These are phyloP conservation scores for Tylopilus vinaceipallidus DNA, from an alignment of 768 basidiomycete genomes.

Conservation along the genomic window DNA sequence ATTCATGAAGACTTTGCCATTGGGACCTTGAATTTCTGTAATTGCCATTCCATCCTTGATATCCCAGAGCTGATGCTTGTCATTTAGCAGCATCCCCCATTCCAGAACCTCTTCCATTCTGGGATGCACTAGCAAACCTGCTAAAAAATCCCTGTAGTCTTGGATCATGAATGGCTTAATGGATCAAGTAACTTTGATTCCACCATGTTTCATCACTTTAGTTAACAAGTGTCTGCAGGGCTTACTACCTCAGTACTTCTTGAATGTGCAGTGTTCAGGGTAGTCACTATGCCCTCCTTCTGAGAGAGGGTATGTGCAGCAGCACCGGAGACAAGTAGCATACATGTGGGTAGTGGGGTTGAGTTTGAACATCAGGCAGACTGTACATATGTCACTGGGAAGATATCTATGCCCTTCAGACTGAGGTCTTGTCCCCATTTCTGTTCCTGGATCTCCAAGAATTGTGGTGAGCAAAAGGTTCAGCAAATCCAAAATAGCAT, in stretches of 20 bases:
- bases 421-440: not conserved
- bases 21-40: not conserved
- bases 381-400: slow-evolving; percentile 16
- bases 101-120: slow-evolving; percentile 33
- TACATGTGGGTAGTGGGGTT: slow-evolving; percentile 18
- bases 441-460: too few species aligned
- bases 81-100: not conserved
- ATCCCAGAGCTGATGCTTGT: not conserved
- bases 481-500: not conserved
- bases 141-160: slow-evolving; percentile 29
- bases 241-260: slow-evolving; percentile 9
- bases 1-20: not conserved
- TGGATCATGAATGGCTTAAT: slow-evolving; percentile 25
- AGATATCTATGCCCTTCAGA: not conserved
- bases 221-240: slow-evolving; percentile 14
- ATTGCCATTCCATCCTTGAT: not conserved
- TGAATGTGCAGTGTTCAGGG: slow-evolving; percentile 23
- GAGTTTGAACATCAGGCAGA: slow-evolving; percentile 16
- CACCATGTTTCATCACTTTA: not conserved
- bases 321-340: slow-evolving; percentile 30
- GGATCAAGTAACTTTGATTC: slow-evolving; percentile 1
- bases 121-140: slow-evolving; percentile 19
- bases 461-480: not conserved
- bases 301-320: slow-evolving; percentile 14
- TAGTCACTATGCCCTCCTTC: not conserved